Conservation (phyloP, 225 moss, liverwort and hornwort species). For the Bryum argenteum region DNA sequence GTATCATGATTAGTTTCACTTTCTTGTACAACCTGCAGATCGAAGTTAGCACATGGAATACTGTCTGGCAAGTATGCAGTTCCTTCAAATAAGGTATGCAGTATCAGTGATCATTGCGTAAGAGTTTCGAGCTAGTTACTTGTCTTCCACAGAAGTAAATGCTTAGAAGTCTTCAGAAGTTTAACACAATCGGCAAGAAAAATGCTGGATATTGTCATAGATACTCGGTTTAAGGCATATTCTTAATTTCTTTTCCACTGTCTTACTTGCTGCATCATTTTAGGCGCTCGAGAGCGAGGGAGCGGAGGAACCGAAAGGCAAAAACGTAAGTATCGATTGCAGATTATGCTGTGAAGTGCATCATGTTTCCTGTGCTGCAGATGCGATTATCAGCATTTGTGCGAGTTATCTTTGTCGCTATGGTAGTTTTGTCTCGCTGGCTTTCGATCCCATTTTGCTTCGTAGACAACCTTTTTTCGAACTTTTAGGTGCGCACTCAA, state of each 20-base stretch:
- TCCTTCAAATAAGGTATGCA: conserved; percentile 74
- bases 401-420: conserved; percentile 23
- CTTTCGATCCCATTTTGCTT: neutral
- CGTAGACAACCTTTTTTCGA: neutral
- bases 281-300: conserved; percentile 59
- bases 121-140: neutral
- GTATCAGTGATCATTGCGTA: neutral
- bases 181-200: neutral
- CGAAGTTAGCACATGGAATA: conserved; percentile 95
- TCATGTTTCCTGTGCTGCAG: conserved; percentile 31
- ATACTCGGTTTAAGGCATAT: neutral
- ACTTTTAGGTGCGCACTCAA: neutral
- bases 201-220: neutral
- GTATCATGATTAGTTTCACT: conserved; percentile 8
- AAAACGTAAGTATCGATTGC: conserved; percentile 66
- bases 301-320: conserved; percentile 69
- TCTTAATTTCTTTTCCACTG: conserved; percentile 4
- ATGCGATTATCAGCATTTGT: conserved; percentile 29
- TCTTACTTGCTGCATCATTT: conserved; percentile 17
- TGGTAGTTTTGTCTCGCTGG: conserved; percentile 27
- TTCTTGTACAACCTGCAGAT: conserved; percentile 46
- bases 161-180: conserved; percentile 1
- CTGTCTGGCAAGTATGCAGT: conserved; percentile 93
- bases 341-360: conserved; percentile 33
- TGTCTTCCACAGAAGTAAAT: neutral